Base-by-base conservation (phyloP, 306 rosid genomes). In the Hippophae rhamnoides region DNA sequence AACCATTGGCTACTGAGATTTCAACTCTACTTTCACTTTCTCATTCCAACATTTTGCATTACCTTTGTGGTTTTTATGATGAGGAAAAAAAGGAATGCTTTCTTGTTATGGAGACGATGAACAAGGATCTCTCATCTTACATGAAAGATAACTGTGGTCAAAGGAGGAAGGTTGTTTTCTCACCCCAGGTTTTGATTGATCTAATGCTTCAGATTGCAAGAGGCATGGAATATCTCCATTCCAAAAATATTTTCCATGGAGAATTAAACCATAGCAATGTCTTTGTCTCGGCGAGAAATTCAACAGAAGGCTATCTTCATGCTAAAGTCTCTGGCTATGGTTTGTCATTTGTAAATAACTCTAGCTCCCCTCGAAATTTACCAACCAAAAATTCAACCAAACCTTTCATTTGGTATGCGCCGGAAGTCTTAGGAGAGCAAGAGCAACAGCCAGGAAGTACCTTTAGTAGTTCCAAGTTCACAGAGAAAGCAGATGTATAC, bases 201-300 rank as follows among this genome's bases (percentile, higher is more conserved):
- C 73, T 93, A 63, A 88, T 93, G 97, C 95, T 93, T 71, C 99
- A 93, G 63, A 86, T 93, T 62, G 94, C 97, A 0, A 79, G 97
- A 70, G 97, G 95, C 50, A 82, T 89, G 73, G 94, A 86, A 56
- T 81, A 86, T 41, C 89, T 93, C 6, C 97, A 93, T 68, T 82
- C 90, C 9, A 75, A 58, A 59, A 82, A 79, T 18, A 77, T 89
- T 47, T 84, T 54, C 62, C 97, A 93, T 68, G 99, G 99, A 25
- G 77, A 84, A 47, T 79, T 93, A 60, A 84, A 84, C 69, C 99
- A 97, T 54, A 64, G 31, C 10, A 82, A 78, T 41, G 41, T 93
- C 31, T 69, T 84, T 38, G 81, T 93, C 69, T 82, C 66, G 65
- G 57, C 76, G 7, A 80, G 95, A 62, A 89, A 69, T 67, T 75